Percentiles rank a stretch among this genome's conserved stretches.
These are phyloP conservation scores for Phaeolepiota aurea DNA, from an alignment of 768 basidiomycete genomes.

Conservation along the genomic window DNA sequence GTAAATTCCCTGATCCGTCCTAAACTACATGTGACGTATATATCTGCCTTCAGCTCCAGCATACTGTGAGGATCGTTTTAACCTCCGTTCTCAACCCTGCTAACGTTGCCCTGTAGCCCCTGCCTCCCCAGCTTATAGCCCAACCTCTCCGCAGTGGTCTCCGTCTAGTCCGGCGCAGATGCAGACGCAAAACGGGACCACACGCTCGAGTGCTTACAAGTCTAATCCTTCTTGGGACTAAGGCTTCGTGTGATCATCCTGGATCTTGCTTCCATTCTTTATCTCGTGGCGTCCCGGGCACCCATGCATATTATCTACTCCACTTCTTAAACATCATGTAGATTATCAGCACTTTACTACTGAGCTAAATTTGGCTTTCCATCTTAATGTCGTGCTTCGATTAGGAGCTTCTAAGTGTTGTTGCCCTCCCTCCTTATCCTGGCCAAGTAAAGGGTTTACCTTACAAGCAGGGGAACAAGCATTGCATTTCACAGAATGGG, in stretches of 20 bases:
- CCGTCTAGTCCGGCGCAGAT: slow-evolving; percentile 74
- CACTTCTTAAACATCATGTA: slow-evolving; percentile 1
- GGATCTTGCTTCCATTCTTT: neutral
- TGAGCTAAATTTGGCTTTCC: too few relatives aligned
- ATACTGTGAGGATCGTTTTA: slow-evolving; percentile 51
- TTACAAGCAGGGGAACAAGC: too few relatives aligned
- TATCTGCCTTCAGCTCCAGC: slow-evolving; percentile 48
- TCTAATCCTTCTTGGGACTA: slow-evolving; percentile 46
- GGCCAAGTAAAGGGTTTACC: too few relatives aligned
- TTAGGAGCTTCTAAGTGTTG: too few relatives aligned
- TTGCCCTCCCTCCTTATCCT: too few relatives aligned
- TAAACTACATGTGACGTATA: too few relatives aligned
- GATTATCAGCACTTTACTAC: neutral
- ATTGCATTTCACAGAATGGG: too few relatives aligned
- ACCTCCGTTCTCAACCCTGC: slow-evolving; percentile 9
- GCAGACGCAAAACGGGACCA: slow-evolving; percentile 43
- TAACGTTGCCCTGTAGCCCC: slow-evolving; percentile 42
- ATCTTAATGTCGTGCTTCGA: too few relatives aligned
- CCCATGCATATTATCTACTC: neutral
- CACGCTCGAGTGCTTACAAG: slow-evolving; percentile 35
- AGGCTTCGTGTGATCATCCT: slow-evolving; percentile 7
- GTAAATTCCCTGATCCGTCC: too few relatives aligned
- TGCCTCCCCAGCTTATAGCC: slow-evolving; percentile 80
- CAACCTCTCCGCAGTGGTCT: slow-evolving; percentile 79
- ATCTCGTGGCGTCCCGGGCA: neutral